Percentiles rank a stretch among this genome's conserved stretches.
These are phyloP conservation scores for Termitomyces sp. DNA, from an alignment of 768 basidiomycete species.

Conservation along the genomic window DNA sequence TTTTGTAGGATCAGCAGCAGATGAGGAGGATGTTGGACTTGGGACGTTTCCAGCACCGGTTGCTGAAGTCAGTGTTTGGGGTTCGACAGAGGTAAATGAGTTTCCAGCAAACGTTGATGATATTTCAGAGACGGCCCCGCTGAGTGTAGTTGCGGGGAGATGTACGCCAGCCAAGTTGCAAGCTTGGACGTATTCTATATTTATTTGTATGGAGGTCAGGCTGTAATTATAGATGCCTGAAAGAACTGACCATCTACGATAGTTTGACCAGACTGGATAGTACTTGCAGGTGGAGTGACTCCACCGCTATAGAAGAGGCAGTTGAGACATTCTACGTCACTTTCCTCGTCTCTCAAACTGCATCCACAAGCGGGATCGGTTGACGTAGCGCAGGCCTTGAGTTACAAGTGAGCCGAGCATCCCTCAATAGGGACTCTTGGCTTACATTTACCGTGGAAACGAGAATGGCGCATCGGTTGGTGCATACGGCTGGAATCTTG, in stretches of 20 bases:
- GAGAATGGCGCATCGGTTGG: neutral
- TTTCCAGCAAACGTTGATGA: neutral
- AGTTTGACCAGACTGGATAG: neutral
- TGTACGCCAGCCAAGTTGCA: constrained; percentile 6
- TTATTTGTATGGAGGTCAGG: neutral
- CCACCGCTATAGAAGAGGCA: constrained; percentile 4
- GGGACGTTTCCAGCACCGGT: neutral
- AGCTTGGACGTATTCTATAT: constrained; percentile 4
- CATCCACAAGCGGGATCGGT: constrained; percentile 6
- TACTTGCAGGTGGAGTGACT: neutral
- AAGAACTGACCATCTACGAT: neutral
- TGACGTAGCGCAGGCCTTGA: constrained; percentile 1
- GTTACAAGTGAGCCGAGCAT: neutral
- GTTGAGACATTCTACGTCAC: constrained; percentile 8
- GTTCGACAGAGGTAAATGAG: neutral
- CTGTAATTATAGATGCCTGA: neutral
- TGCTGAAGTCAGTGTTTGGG: neutral
- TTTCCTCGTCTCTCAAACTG: constrained; percentile 1
- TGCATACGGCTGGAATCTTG: constrained; percentile 4
- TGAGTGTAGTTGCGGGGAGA: constrained; percentile 10
- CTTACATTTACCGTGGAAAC: constrained; percentile 3
- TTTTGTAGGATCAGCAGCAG: neutral
- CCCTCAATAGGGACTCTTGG: neutral
- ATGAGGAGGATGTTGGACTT: neutral
- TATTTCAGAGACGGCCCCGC: constrained; percentile 1